phyloP scores from a whole-genome alignment of 2,329 filamentous ascomycete species.

The Venturia effusa region DNA sequence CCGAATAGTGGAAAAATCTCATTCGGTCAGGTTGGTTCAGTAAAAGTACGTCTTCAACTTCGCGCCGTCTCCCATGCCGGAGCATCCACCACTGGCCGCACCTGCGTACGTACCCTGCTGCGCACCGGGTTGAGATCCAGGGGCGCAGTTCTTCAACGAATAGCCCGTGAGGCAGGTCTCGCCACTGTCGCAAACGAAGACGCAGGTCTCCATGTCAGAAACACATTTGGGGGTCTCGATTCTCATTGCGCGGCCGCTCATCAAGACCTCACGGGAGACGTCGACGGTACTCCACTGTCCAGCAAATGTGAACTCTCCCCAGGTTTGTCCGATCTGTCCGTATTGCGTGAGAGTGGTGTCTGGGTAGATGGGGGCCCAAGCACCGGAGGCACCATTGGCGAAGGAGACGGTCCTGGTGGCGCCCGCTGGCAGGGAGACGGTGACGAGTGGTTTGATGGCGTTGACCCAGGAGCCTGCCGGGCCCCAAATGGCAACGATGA shows the following conservation, averaged over 20 bases:
- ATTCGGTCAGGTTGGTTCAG: too few species aligned
- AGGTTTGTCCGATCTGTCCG: slow-evolving; percentile 34
- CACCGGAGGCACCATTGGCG: slow-evolving; percentile 27
- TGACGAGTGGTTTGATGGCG: slow-evolving; percentile 21
- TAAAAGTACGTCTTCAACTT: slow-evolving; percentile 8
- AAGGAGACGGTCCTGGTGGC: slow-evolving; percentile 28
- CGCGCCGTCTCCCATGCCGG: slow-evolving; percentile 17
- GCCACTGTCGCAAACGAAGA: slow-evolving; percentile 29
- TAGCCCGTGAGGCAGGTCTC: slow-evolving; percentile 29
- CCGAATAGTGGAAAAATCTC: too few species aligned
- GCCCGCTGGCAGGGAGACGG: slow-evolving; percentile 28
- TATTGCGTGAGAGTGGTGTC: slow-evolving; percentile 23
- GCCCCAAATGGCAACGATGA: slow-evolving; percentile 28
- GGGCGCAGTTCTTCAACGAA: slow-evolving; percentile 26
- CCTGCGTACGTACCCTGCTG: slow-evolving; percentile 16
- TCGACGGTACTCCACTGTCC: slow-evolving; percentile 29
- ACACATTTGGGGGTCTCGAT: slow-evolving; percentile 30
- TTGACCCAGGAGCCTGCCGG: slow-evolving; percentile 25
- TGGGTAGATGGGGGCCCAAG: slow-evolving; percentile 29
- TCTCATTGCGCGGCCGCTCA: slow-evolving; percentile 30
- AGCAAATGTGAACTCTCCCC: slow-evolving; percentile 32
- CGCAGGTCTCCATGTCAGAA: slow-evolving; percentile 32
- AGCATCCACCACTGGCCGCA: slow-evolving; percentile 13
- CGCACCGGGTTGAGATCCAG: slow-evolving; percentile 19
- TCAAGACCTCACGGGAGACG: slow-evolving; percentile 35